Base-by-base conservation (phyloP, 306 rosid genomes). In the Lotus japonicus region DNA sequence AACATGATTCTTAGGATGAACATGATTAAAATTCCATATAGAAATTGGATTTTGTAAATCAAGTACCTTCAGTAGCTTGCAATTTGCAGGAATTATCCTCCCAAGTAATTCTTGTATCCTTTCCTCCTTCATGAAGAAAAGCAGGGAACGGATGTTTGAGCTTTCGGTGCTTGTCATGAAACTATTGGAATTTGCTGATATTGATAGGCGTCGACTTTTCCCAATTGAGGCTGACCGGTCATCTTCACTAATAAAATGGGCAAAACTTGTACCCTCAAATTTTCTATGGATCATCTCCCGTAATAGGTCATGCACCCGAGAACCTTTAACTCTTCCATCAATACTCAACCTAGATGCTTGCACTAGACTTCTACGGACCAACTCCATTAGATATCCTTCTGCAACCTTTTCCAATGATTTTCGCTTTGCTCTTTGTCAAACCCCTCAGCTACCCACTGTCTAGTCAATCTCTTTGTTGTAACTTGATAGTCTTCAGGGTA, bases 291-390 rank as follows among this genome's bases (percentile, higher is more conserved):
- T 50, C 35, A 50, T 16, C 2, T 14, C 60, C 3, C 17, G 36
- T 3, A 66, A 11, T n/a, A 66, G 16, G n/a, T 66, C 60, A 66
- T 66, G 60, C 9, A 66, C 49, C 3, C 18, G 71, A n/a, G n/a
- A n/a, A 50, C 41, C 6, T 23, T 0, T 23, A 63, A 7, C n/a
- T 12, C n/a, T 19, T 0, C 68, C 54, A 63, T 0, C 5, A 2
- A 7, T 41, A 0, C 5, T n/a, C 6, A 55, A 5, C 7, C 35
- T 5, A 11, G 18, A 13, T 9, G 14, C 42, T 9, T 74, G 44
- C 49, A 72, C 63, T 21, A 72, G 5, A 26, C 33, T 49, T 39
- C 55, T 61, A 23, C 23, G 6, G 19, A 62, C 39, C 49, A 72
- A 54, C 6, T 72, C 62, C 36, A 11, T 1, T 42, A 71, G 60